A percentile compares a stretch with the other conserved stretches of the same genome.
Evolutionary conservation across 192 early-diverging fungal species (phyloP).

Genomic region (Coemansia sp.): DNA sequence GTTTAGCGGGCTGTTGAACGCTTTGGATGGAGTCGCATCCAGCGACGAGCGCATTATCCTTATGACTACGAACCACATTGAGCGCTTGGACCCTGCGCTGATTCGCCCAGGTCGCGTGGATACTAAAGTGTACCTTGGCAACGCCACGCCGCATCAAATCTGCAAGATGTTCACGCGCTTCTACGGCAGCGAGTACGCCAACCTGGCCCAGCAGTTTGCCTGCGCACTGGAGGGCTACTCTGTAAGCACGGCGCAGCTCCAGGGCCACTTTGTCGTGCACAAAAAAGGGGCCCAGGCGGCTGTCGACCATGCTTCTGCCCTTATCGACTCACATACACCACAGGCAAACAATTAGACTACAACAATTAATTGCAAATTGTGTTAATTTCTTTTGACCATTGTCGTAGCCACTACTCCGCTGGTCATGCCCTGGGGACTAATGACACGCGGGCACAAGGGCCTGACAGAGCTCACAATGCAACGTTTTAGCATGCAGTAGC

Average conservation of each 20-base stretch:
- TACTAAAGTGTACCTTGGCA: constrained; percentile 69
- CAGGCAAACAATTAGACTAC: background rate
- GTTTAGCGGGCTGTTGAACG: constrained; percentile 84
- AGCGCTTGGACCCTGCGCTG: constrained; percentile 73
- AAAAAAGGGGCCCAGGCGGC: constrained; percentile 74
- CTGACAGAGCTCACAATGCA: background rate
- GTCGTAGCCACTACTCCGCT: background rate
- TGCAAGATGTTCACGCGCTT: constrained; percentile 77
- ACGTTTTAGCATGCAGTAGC: constrained; percentile 1
- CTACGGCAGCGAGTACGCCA: constrained; percentile 57
- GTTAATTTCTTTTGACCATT: background rate
- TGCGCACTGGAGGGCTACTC: constrained; percentile 46
- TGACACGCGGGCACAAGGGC: background rate
- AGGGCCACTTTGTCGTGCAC: constrained; percentile 93
- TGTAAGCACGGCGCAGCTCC: constrained; percentile 83
- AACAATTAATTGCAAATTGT: background rate
- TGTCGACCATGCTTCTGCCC: constrained; percentile 43
- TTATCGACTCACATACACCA: background rate
- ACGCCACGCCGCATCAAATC: constrained; percentile 69
- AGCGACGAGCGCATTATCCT: constrained; percentile 87
- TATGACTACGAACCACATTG: constrained; percentile 88
- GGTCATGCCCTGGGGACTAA: background rate
- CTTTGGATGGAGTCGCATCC: constrained; percentile 83
- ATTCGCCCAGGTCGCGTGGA: constrained; percentile 82
- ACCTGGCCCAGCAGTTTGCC: constrained; percentile 73